phyloP scores from a whole-genome alignment of 768 basidiomycete species.

The Serendipita vermifera region DNA sequence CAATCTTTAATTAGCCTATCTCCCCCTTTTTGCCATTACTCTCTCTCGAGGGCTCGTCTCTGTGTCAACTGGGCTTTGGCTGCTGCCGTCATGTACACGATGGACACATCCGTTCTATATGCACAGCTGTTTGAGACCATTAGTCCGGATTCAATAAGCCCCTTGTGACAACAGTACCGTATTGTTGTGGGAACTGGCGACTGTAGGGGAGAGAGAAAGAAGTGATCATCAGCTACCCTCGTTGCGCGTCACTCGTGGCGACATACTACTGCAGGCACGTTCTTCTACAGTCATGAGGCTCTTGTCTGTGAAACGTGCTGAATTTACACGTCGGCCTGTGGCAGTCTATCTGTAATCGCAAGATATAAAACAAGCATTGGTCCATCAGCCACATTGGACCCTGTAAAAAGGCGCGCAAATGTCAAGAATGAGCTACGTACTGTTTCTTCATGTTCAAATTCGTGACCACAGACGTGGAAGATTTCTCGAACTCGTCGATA shows the following conservation, averaged over 20 bases:
- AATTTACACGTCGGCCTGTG: background rate
- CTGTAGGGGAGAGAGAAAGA: background rate
- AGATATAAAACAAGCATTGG: background rate
- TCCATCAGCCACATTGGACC: background rate
- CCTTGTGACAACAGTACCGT: no score
- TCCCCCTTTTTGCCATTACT: no score
- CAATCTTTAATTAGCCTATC: no score
- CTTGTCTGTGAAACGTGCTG: background rate
- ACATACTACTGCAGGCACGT: conserved; percentile 2
- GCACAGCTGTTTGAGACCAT: background rate
- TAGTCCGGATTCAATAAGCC: no score
- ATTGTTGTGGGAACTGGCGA: conserved; percentile 1
- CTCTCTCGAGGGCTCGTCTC: no score
- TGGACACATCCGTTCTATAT: background rate
- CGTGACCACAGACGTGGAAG: conserved; percentile 3
- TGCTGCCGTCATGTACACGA: background rate
- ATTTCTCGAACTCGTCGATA: background rate
- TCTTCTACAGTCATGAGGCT: conserved; percentile 4
- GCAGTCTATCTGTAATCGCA: conserved; percentile 6
- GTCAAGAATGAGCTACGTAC: background rate
- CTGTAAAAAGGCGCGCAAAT: no score
- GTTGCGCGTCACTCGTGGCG: background rate
- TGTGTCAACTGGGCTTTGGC: no score
- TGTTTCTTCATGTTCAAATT: conserved; percentile 1
- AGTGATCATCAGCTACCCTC: no score